Evolutionary conservation across 805 yeast species (phyloP), one percentile per base, ranked within the genome.

Genomic region (Candida berthetii): DNA sequence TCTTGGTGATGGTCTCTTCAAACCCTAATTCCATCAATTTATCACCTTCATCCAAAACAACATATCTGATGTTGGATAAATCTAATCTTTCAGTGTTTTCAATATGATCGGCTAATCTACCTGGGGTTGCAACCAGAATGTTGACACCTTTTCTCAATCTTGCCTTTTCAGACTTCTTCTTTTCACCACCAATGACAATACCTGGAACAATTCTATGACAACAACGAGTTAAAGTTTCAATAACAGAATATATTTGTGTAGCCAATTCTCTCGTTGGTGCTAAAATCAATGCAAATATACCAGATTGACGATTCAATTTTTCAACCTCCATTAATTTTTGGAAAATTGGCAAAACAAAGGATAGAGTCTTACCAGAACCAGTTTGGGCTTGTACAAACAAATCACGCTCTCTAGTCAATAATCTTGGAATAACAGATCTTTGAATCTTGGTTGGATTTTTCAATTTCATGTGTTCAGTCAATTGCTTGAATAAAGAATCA

Each of bases 221-320:
- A 56, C 90, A 78, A 42, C 84, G 73, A 32, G 82, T 71, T 27
- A 93, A 61, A 2, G 78, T 69, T 51, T 85, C 91, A 44, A 89
- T 69, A 3, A 90, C 96, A 6, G 83, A 68, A 55, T 85, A 84
- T 39, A 91, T 89, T 62, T 93, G 99, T 6, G 79, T 77, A 0
- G 98, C 96, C 55, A 93, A 72, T 62, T 93, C 99, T 61, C 99
- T 76, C 0, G 99, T 93, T 8, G 99, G 99, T 0, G 95, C 83
- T 48, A 93, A 64, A 28, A 93, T 82, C 38, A 93, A 62, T 0
- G 96, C 98, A 65, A 88, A 90, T 11, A 93, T 67, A 5, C 99
- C 99, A 13, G 86, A 74, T 14, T 76, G 72, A 50, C 98, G 74
- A 35, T 54, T 61, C 3, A 71, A 57, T 29, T 60, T 65, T 31